Base-by-base conservation (phyloP, 23 red algal genomes). In the Gracilaria gracilis region DNA sequence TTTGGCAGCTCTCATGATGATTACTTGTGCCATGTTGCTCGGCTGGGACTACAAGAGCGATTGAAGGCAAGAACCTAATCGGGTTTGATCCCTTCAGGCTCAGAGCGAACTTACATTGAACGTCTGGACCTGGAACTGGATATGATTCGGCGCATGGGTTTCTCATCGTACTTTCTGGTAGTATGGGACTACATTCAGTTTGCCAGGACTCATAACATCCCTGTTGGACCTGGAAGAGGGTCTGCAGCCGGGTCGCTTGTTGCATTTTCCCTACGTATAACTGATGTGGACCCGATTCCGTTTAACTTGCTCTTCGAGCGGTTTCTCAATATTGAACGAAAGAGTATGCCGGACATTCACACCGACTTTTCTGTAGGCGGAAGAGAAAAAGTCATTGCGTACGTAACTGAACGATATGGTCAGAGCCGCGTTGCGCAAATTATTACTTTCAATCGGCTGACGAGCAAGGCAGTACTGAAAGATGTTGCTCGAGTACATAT, bases 241-340 rank as follows among this genome's bases (percentile, higher is more conserved):
- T 98, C 97, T 17, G 97, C 97, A 21, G 93, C 93, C 29, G 93
- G 97, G n/a, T 98, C 97, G 2, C 72, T 98, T 38, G 91, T 98
- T n/a, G 97, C 97, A 73, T 98, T 95, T 76, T 79, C 87, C 37
- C 74, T 98, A 27, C 55, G 75, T 35, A 98, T 98, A 32, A 98
- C 97, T 19, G 89, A 96, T 75, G 90, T 98, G 24, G 97, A 98
- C 67, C 97, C 97, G 31, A 92, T 98, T 65, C 49, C 53, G 28
- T 92, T 95, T 75, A 93, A 91, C 65, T 79, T 98, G 29, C 83
- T 98, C 39, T 98, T 98, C 69, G 97, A 98, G 81, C 75, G 97
- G 21, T 98, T 98, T 88, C 80, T 98, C 27, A 98, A 96, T 57
- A 91, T 91, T 31, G 97, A 98, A 62, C 86, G 97, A 70, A 86